Base-by-base conservation (phyloP, 371 early-diverging fungal species). In the Thermomucor indicae-seudaticae region DNA sequence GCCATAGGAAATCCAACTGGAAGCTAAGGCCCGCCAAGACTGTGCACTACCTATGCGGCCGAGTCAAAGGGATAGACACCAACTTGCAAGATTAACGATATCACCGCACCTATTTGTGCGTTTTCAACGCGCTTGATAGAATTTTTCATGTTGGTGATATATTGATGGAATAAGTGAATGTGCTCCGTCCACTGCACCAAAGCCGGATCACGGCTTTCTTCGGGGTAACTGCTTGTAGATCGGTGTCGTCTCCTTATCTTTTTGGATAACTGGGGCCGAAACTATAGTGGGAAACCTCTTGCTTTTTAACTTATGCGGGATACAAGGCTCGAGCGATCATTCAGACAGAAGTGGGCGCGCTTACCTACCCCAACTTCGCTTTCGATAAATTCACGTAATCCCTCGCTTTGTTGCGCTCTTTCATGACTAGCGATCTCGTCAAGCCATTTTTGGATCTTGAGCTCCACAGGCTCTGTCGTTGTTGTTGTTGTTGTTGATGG, bases 341-440 rank as follows among this genome's bases (percentile, higher is more conserved):
- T n/a, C n/a, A n/a, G n/a, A n/a, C n/a, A n/a, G n/a, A n/a, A n/a
- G n/a, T n/a, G n/a, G n/a, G n/a, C n/a, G n/a, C n/a, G 43, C 62
- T 58, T 57, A 57, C 57, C 54, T 66, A 72, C 73, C 55, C 75
- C 75, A 24, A 66, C 53, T 57, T 75, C 75, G 46, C 67, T 68
- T 49, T 75, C 75, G 11, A 75, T 56, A 57, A 75, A 75, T 47
- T 70, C 75, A 31, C 69, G 60, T 25, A 75, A 37, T 6, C 59
- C 69, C 57, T 75, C 69, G 25, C 63, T 68, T n/a, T 32, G 39
- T n/a, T 62, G 53, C 7, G 53, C 44, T 19, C 71, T 55, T 25
- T 51, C 54, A 46, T 75, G 66, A 19, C 53, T 42, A n/a, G 63
- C 49, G 39, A 75, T 57, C 35, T 67, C 57, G 55, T 66, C 50